Conservation (phyloP, 768 basidiomycete species). For the Termitomyces sp. region DNA sequence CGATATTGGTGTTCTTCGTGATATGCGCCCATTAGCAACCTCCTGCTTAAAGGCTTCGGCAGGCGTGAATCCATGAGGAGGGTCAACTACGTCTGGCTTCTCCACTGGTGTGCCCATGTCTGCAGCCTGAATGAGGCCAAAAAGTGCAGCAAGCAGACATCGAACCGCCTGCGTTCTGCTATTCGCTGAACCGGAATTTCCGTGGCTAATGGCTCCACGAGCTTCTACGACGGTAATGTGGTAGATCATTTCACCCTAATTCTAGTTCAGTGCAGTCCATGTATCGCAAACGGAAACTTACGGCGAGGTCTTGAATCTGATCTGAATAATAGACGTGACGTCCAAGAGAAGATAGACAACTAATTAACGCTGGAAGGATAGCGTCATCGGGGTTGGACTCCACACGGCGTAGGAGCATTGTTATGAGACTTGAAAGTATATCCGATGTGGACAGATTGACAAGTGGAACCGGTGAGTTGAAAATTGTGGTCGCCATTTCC, state of each 20-base stretch:
- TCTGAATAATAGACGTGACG: constrained; percentile 94
- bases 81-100: constrained; percentile 21
- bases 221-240: constrained; percentile 70
- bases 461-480: constrained; percentile 77
- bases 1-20: constrained; percentile 64
- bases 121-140: constrained; percentile 65
- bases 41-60: constrained; percentile 26
- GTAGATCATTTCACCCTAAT: constrained; percentile 68
- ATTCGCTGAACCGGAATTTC: constrained; percentile 22
- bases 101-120: constrained; percentile 33
- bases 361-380: constrained; percentile 64
- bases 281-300: constrained; percentile 20
- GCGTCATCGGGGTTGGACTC: constrained; percentile 58
- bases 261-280: neutral
- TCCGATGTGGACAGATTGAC: constrained; percentile 92
- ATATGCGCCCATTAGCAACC: constrained; percentile 29
- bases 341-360: constrained; percentile 80
- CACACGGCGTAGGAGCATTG: constrained; percentile 68
- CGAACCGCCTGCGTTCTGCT: constrained; percentile 65
- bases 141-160: constrained; percentile 63
- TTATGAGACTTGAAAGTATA: constrained; percentile 74
- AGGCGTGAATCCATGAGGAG: constrained; percentile 12
- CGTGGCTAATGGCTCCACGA: constrained; percentile 48
- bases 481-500: constrained; percentile 79
- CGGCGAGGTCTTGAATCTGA: constrained; percentile 89